Conservation (phyloP, 108 stramenopile species). For the Skeletonema marinoi region DNA sequence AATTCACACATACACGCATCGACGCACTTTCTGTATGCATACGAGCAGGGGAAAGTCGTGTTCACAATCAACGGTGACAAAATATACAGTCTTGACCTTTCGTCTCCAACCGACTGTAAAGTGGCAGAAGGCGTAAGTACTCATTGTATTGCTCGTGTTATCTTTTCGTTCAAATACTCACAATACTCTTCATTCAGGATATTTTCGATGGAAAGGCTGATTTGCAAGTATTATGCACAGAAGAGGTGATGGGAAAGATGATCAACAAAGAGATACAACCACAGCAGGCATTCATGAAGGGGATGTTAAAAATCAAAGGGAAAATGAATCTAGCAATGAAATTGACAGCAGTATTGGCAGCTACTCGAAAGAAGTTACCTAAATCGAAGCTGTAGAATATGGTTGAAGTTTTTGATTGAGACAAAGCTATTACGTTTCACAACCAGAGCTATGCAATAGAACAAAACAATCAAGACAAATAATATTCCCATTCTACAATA, state of each 20-base stretch:
- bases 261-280: constrained; percentile 47
- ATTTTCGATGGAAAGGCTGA: constrained; percentile 33
- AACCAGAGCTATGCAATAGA: background rate
- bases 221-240: constrained; percentile 28
- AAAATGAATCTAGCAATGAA: constrained; percentile 88
- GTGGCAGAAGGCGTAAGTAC: constrained; percentile 22
- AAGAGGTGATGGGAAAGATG: constrained; percentile 50
- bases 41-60: constrained; percentile 31
- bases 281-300: constrained; percentile 59
- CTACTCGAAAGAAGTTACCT: constrained; percentile 70
- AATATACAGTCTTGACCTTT: constrained; percentile 41
- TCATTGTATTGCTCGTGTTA: too few species aligned
- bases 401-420: background rate
- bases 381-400: constrained; percentile 30
- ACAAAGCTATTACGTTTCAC: background rate
- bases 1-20: background rate
- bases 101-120: constrained; percentile 21
- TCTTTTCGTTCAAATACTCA: too few species aligned
- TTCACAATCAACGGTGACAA: constrained; percentile 35
- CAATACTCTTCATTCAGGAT: background rate
- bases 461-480: background rate
- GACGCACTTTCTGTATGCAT: background rate
- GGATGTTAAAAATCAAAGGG: constrained; percentile 78
- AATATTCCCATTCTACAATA: constrained; percentile 12
- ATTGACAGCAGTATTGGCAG: constrained; percentile 69